Base-by-base conservation (phyloP, 805 yeast genomes). In the Ogataea kodamae region DNA sequence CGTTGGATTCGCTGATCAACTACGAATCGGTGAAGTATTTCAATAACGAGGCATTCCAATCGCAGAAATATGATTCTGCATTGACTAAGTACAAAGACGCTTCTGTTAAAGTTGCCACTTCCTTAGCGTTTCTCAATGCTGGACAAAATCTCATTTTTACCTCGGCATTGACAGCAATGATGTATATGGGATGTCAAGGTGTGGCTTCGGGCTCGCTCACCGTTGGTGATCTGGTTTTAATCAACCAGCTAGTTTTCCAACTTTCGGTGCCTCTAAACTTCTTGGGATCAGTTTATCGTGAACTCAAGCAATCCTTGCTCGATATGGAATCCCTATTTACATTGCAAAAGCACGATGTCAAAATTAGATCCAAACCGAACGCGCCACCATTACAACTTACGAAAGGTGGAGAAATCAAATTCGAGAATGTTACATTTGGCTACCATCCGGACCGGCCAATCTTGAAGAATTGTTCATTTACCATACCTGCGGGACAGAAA, bases 181-280 rank as follows among this genome's bases (percentile, higher is more conserved):
- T 92, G 98, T 92, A 85, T 58, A 81, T 92, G 95, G 97, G 96
- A 10, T 86, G 96, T 50, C 76, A 78, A 35, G 97, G 97, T 17
- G 92, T 92, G n/a, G 78, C 87, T 9, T 60, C 73, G 3, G 96
- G 96, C 0, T 59, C 75, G 1, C 65, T 92, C 35, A 81, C 94
- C 1, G 97, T 92, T 13, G 98, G 98, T 47, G 98, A 92, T 56
- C 68, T 92, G 52, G 97, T 92, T 13, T 67, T 92, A 40, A 90
- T 92, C 45, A 92, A 92, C 61, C 98, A 92, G 63, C 71, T 92
- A 37, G 97, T 92, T 10, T 92, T 92, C 69, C 98, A 92, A 65
- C 70, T 92, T 26, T 83, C 95, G 22, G 96, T 92, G 9, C 98
- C 98, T 2, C 68, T 92, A 39, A 92, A 90, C 59, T 92, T 92